A percentile compares a stretch with the other conserved stretches of the same genome.
Conservation (phyloP, 768 basidiomycete species). For the Xerocomellus amylosporus region DNA sequence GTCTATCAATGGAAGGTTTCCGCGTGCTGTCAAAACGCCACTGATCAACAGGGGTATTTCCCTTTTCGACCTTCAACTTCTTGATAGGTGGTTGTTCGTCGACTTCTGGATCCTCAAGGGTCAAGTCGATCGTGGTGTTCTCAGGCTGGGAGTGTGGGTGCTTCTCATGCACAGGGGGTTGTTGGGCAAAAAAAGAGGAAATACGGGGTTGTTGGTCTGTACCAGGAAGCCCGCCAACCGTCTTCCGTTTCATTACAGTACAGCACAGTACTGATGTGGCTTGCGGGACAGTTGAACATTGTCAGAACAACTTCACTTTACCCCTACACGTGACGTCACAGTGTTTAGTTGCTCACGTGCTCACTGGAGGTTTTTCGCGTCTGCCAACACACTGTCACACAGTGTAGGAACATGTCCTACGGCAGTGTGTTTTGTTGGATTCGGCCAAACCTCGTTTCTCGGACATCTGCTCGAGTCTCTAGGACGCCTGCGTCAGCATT, state of each 20-base stretch:
- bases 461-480: neutral
- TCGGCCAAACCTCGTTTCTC: slow-evolving; percentile 1
- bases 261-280: neutral
- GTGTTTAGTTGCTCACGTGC: slow-evolving; percentile 23
- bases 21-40: slow-evolving; percentile 45
- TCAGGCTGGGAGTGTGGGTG: slow-evolving; percentile 24
- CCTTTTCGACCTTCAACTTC: slow-evolving; percentile 24
- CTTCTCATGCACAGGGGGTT: slow-evolving; percentile 26
- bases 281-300: neutral
- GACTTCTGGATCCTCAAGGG: slow-evolving; percentile 38
- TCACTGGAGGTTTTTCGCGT: slow-evolving; percentile 3
- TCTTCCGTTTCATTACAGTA: slow-evolving; percentile 22
- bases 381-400: too few relatives aligned
- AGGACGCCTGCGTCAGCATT: neutral
- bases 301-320: too few relatives aligned
- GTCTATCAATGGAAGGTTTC: neutral
- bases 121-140: slow-evolving; percentile 51
- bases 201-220: slow-evolving; percentile 36
- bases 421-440: slow-evolving; percentile 5
- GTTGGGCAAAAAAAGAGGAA: slow-evolving; percentile 40
- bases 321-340: slow-evolving; percentile 24
- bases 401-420: slow-evolving; percentile 3
- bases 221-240: neutral
- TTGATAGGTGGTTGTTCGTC: slow-evolving; percentile 29
- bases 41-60: slow-evolving; percentile 30